Conservation (phyloP, 495 filamentous ascomycete genomes). For the Aspergillus homomorphus region DNA sequence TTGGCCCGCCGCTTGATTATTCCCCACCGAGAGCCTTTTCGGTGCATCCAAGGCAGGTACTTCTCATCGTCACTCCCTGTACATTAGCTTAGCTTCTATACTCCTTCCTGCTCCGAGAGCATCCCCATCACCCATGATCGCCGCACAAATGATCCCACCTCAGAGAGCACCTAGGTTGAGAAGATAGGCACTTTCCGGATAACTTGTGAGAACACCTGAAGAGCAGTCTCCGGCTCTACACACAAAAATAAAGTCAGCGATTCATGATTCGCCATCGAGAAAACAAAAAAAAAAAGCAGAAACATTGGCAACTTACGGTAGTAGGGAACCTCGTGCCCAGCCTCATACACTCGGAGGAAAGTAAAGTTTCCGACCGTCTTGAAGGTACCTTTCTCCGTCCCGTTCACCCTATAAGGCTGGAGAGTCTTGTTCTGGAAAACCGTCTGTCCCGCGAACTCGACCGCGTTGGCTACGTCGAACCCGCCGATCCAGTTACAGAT, state of each 20-base stretch:
- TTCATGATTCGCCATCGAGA: not conserved
- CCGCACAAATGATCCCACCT: not conserved
- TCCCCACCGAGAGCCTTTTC: too few species aligned
- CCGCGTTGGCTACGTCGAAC: conserved; percentile 40
- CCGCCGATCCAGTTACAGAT: conserved; percentile 56
- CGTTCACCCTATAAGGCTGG: conserved; percentile 47
- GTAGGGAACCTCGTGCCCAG: conserved; percentile 52
- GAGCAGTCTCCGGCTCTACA: conserved; percentile 40
- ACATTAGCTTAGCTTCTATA: too few species aligned
- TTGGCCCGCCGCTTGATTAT: too few species aligned
- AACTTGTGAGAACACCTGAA: conserved; percentile 53
- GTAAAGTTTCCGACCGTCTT: conserved; percentile 51
- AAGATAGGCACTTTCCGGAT: conserved; percentile 29
- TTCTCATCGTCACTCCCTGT: too few species aligned
- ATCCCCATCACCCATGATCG: too few species aligned
- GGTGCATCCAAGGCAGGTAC: too few species aligned
- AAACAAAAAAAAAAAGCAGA: too few species aligned
- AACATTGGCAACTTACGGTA: conserved; percentile 34
- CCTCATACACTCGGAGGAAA: conserved; percentile 50
- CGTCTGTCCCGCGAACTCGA: conserved; percentile 34
- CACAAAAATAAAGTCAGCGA: not conserved
- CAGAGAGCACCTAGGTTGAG: conserved; percentile 7
- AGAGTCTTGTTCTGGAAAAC: conserved; percentile 38
- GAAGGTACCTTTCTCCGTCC: conserved; percentile 43
- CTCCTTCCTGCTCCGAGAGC: too few species aligned